phyloP scores from a whole-genome alignment of 805 yeast genomes.

The Zygoascus bituminiphila region DNA sequence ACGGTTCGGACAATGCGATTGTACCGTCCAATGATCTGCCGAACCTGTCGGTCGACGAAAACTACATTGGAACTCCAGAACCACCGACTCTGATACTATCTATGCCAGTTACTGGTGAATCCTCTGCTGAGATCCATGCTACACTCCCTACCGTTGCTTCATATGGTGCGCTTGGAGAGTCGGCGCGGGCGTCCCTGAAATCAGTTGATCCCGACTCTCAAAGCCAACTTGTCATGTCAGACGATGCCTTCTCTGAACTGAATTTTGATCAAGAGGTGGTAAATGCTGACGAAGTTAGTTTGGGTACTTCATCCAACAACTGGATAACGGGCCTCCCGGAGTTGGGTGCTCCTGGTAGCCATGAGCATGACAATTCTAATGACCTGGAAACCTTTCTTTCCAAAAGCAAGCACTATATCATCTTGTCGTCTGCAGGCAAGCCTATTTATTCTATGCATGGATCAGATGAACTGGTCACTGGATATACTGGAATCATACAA shows the following conservation, averaged over 20 bases:
- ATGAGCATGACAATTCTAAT: neutral
- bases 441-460: slow-evolving; percentile 79
- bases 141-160: neutral
- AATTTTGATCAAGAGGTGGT: neutral
- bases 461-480: slow-evolving; percentile 53
- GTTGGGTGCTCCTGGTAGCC: slow-evolving; percentile 17
- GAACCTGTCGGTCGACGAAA: neutral
- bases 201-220: neutral
- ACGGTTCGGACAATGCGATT: too few species aligned
- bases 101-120: neutral
- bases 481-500: slow-evolving; percentile 73
- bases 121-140: neutral
- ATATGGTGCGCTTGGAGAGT: neutral
- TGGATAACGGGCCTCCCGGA: slow-evolving; percentile 15
- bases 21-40: neutral
- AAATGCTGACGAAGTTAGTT: neutral
- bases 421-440: slow-evolving; percentile 79
- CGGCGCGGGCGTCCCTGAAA: neutral
- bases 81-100: neutral
- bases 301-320: neutral
- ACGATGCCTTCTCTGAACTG: neutral
- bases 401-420: slow-evolving; percentile 60
- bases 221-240: neutral
- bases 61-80: neutral
- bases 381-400: slow-evolving; percentile 28